Base-by-base conservation (phyloP, 2,329 filamentous ascomycete genomes). In the Samsoniella hepiali region DNA sequence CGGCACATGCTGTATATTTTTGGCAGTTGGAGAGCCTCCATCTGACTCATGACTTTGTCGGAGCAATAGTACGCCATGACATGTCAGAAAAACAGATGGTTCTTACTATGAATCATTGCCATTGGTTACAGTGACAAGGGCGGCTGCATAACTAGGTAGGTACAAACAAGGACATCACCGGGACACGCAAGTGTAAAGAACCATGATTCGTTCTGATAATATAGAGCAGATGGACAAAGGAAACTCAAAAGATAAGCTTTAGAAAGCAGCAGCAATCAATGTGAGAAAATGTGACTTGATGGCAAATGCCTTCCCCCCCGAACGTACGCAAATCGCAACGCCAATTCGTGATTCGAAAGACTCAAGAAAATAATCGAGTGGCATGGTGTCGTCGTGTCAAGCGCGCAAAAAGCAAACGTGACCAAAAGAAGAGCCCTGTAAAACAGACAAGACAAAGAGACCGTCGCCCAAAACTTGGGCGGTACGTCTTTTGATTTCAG, bases 291-390 rank as follows among this genome's bases (percentile, higher is more conserved):
- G 54, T 63, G 54, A 63, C 61, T 45, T 45, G 34, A 58, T 63
- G 61, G 54, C 61, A 58, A 63, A 57, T 22, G 13, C 40, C 50
- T 29, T 22, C 13, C 47, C 36, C 36, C 47, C 58, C 47, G 36
- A 60, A 60, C 27, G 38, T 58, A 58, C 53, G 61, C 44, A 71
- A 66, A 75, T 77, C 75, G 76, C 74, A 77, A 77, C 75, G 75
- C 75, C 75, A 74, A 73, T 60, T 76, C 74, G 73, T 76, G 71
- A 76, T 72, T 72, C 45, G 66, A 50, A 58, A 70, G 67, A 71
- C 69, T 68, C 66, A 68, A 69, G 68, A 71, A 72, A 71, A 72
- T 56, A 58, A 63, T 71, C 65, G 66, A 66, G 68, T 69, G 67
- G 67, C 58, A 65, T 69, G 65, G 66, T 69, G 69, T 71, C 66